Evolutionary conservation across 2,329 filamentous ascomycete species (phyloP), one percentile per base, ranked within the genome.

Genomic region (Dothiorella sarmentorum): DNA sequence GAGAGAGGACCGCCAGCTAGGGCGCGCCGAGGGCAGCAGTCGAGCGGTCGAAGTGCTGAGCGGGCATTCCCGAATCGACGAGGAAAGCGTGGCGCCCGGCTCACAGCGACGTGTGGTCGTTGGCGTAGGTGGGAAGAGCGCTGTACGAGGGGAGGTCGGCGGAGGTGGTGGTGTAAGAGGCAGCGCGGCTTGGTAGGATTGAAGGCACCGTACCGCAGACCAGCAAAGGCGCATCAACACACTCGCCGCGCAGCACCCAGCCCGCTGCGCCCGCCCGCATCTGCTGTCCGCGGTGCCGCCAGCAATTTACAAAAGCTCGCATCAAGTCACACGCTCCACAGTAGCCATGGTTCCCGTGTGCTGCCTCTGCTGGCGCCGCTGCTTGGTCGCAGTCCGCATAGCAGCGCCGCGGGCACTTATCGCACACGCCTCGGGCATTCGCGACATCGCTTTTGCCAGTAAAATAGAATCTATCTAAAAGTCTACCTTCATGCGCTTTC

Each of bases 1-100:
- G 47, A 42, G 37, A 27, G 38, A 55, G 57, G 31, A 47, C 49
- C 47, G 22, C 56, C 56, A 37, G 57, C 57, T 59, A 59, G 22
- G 57, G 57, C 47, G 57, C 57, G 57, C 47, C 57, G 57, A 59
- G 38, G 29, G 57, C 38, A 35, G 43, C 38, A 45, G 49, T 55
- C 38, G 49, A 24, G 51, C 47, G 47, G 38, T 37, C 11, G 31
- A 59, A 11, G 26, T 55, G 40, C 33, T 42, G 47, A 10, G 24
- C 20, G 40, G 38, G 51, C 57, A 59, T 59, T 55, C 37, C 57
- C 38, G 57, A 22, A 24, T 15, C n/a, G 22, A 26, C 40, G 27
- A 40, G 38, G 17, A 11, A 53, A 53, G 47, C 11, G 29, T 18
- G 20, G 37, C 38, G 57, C 47, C 43, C 40, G 26, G 49, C 40